Base-by-base conservation (phyloP, 2,329 filamentous ascomycete species). In the Trichophyton simii region DNA sequence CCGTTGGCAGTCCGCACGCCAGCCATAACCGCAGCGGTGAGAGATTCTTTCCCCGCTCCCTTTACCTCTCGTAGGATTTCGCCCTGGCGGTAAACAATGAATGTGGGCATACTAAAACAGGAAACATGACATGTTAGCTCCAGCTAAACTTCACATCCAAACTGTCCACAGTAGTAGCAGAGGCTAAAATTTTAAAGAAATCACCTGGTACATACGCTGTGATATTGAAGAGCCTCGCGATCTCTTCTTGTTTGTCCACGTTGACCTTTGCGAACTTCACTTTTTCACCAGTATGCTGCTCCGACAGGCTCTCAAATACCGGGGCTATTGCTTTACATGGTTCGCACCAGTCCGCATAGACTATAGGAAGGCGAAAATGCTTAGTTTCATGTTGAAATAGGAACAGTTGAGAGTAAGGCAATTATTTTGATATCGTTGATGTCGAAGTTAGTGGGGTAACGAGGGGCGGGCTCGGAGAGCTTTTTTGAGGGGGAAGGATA, bases 231-330 rank as follows among this genome's bases (percentile, higher is more conserved):
- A 85, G 83, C 63, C 82, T 72, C 15, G 88, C 84, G 65, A 97
- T 83, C 42, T 89, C 84, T 69, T 84, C 79, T 72, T 94, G 87
- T 58, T 81, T 75, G 67, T 96, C 90, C 63, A 84, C 87, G 79
- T 97, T 86, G 77, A 96, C 82, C 78, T 94, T 96, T 72, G 85
- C 84, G 73, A 97, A 96, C 38, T 86, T 88, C 68, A 96, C 86
- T 66, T 82, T 78, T 15, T 87, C 82, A 59, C 85, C 82, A 18
- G 89, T 87, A 54, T 95, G 81, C 64, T 85, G 81, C 52, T 76
- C 72, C 36, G 91, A 85, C 57, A 96, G 82, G 71, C 86, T 78
- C 69, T 94, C 88, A 77, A 89, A 96, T 65, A 91, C 75, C 18
- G 91, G 89, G 4, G 87, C 88, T 66, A 97, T 91, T 66, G 83